Evolutionary conservation across 371 early-diverging fungal species (phyloP), one percentile per base, ranked within the genome.

Genomic region (Smittium culicis): DNA sequence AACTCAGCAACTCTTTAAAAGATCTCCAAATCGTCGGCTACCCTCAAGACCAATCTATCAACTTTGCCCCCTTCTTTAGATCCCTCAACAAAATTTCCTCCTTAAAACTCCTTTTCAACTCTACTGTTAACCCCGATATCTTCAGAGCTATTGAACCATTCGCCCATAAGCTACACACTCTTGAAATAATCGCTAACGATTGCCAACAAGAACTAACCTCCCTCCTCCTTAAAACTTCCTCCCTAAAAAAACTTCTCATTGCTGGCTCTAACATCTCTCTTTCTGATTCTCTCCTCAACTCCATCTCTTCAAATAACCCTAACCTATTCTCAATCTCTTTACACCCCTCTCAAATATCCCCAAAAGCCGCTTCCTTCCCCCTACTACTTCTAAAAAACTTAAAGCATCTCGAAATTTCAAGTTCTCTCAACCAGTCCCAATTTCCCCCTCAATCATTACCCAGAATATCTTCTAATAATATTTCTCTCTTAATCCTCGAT

Each of bases 21-120:
- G 60, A 60, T 25, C 67, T 66, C n/a, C 34, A 66, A 35, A 56
- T 66, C 17, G 27, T 60, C 27, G 67, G 67, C n/a, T 2, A 2
- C 16, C 67, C 67, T n/a, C 3, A 1, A 16, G 56, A 56, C 17
- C 28, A 30, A 1, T 16, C 34, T 16, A 34, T 35, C 2, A 30
- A 33, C 35, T 31, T 66, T 2, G 31, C 35, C 24, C 5, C 30
- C 20, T 56, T 66, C 34, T 16, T 66, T 20, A 14, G 56, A 5
- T 14, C n/a, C 5, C 62, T 54, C 28, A 45, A 34, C 24, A 14
- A 55, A n/a, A 5, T 66, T 8, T 35, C n/a, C 8, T 29, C 45
- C 27, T 27, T 64, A 45, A 34, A 54, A 34, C 65, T 64, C n/a
- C 33, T 24, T n/a, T 64, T 64, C 30, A 30, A 30, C 29, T 25